A percentile compares a stretch with the other conserved stretches of the same genome.
phyloP scores from a whole-genome alignment of 2,329 filamentous ascomycete species.

The Chaetomium sp. region DNA sequence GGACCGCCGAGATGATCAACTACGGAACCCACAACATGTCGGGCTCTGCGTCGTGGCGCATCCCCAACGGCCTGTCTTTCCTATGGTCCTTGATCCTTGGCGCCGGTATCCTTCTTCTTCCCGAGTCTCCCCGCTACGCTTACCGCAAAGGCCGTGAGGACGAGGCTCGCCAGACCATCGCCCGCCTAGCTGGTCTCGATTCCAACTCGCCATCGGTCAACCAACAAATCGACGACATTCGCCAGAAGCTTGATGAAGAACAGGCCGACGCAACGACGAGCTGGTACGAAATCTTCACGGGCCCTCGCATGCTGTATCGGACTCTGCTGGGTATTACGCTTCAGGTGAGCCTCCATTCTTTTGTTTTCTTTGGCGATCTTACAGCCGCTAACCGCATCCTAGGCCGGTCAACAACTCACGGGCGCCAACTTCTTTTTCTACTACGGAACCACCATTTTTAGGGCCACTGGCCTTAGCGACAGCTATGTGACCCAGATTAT shows the following conservation, averaged over 20 bases:
- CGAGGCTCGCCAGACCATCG: conserved; percentile 41
- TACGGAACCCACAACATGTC: conserved; percentile 54
- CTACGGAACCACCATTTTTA: conserved; percentile 62
- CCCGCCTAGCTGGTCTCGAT: conserved; percentile 41
- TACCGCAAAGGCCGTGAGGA: conserved; percentile 43
- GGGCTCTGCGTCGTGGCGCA: conserved; percentile 52
- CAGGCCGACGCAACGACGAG: conserved; percentile 37
- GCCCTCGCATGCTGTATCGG: conserved; percentile 53
- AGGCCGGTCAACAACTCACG: conserved; percentile 61
- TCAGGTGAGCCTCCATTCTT: conserved; percentile 60
- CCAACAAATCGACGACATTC: conserved; percentile 47
- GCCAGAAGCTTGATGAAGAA: conserved; percentile 46
- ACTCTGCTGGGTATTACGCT: conserved; percentile 57
- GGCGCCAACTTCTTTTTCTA: conserved; percentile 50
- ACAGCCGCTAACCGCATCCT: conserved; percentile 30
- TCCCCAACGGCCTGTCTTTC: conserved; percentile 53
- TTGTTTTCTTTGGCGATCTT: conserved; percentile 33
- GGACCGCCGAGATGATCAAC: conserved; percentile 53
- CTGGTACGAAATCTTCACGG: conserved; percentile 54
- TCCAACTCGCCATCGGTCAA: conserved; percentile 40
- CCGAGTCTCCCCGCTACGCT: conserved; percentile 51
- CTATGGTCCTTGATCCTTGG: conserved; percentile 49
- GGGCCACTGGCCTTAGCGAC: conserved; percentile 58
- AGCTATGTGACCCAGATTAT: conserved; percentile 64
- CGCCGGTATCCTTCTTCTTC: conserved; percentile 47